Evolutionary conservation across 495 filamentous ascomycete species (phyloP), one percentile per base, ranked within the genome.

Genomic region (Oleoguttula mirabilis): DNA sequence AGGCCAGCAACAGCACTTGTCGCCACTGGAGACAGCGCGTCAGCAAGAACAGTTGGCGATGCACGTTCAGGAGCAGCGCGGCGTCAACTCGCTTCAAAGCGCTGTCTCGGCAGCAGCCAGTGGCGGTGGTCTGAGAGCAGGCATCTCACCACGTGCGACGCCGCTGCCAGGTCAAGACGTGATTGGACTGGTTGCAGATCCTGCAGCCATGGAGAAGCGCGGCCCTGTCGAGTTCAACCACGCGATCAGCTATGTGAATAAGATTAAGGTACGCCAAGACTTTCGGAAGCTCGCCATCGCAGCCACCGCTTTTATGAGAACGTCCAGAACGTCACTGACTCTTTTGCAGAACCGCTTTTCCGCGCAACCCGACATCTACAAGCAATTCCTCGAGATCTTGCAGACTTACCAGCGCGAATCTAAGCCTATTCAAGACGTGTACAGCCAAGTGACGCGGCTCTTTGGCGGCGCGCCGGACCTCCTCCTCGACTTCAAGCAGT

Each of bases 221-320:
- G 86, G 87, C 10, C 92, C 92, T 10, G 92, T 99, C 2, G 92
- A 99, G 57, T 99, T 99, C 65, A 99, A 99, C 61, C 92, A 99
- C 66, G 92, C 92, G 0, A 99, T 99, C 46, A 95, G 87, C 58
- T 99, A 99, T 57, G 92, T 99, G 33, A 99, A 99, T 59, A 99
- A 99, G 65, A 99, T 99, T 41, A 99, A 99, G 78, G 88, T 92
- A 60, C 55, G 67, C 45, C 37, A 32, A 21, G 27, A 16, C 21
- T 10, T 38, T 17, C 40, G 10, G 24, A 16, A 8, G 17, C 32
- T 10, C 17, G 6, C n/a, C n/a, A n/a, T n/a, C n/a, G n/a, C n/a
- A n/a, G n/a, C n/a, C n/a, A n/a, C n/a, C n/a, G n/a, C n/a, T n/a
- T n/a, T n/a, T n/a, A n/a, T n/a, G n/a, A n/a, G n/a, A n/a, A n/a